Conservation (phyloP, 495 filamentous ascomycete genomes). For the Penicillium subrubescens region DNA sequence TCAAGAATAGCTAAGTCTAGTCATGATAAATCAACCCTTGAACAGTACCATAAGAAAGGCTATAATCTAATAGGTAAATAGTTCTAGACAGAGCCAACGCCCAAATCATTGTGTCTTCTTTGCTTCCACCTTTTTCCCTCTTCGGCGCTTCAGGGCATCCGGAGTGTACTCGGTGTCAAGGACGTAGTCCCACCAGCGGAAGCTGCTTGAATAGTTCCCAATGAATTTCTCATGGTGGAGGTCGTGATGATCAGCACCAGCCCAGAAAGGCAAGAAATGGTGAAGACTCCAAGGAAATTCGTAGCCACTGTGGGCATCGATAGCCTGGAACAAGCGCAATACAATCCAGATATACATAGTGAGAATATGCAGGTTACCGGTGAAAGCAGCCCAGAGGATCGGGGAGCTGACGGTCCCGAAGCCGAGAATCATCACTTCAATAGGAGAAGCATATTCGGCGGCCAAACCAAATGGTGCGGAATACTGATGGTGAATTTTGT, state of each 20-base stretch:
- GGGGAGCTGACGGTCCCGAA: conserved; percentile 82
- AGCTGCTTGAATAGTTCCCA: conserved; percentile 96
- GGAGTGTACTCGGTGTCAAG: conserved; percentile 92
- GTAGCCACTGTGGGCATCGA: conserved; percentile 95
- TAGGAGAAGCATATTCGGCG: conserved; percentile 96
- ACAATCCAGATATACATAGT: conserved; percentile 99
- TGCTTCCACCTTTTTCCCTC: conserved; percentile 71
- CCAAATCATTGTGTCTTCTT: conserved; percentile 59
- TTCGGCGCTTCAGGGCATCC: conserved; percentile 79
- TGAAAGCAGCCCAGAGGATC: conserved; percentile 84
- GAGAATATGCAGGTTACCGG: conserved; percentile 84
- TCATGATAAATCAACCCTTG: no score
- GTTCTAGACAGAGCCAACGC: no score
- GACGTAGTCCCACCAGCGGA: conserved; percentile 97
- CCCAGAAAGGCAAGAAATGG: conserved; percentile 97
- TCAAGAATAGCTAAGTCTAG: no score
- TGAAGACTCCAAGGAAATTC: conserved; percentile 97
- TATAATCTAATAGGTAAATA: no score
- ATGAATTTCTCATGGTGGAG: conserved; percentile 96
- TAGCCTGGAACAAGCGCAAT: conserved; percentile 93
- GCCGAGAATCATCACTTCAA: conserved; percentile 98
- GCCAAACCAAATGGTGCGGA: conserved; percentile 95
- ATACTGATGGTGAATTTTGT: conserved; percentile 99
- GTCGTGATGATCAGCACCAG: conserved; percentile 95
- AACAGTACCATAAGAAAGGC: no score